Base-by-base conservation (phyloP, 2,329 filamentous ascomycete species). In the Aspergillus fumigatiaffinis region DNA sequence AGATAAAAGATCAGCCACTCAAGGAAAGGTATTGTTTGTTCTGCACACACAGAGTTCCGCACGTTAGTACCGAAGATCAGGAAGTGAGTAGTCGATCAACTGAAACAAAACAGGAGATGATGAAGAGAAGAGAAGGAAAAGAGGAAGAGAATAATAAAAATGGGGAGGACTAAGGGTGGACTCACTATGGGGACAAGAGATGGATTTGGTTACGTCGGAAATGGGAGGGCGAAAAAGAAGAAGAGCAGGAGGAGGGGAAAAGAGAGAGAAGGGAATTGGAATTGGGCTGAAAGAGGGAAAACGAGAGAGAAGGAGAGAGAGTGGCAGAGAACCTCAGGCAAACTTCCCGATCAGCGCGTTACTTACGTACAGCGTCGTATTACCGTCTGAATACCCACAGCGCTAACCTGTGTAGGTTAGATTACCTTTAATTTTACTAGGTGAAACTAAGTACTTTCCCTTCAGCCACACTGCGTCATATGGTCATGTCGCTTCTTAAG, bases 201-300 rank as follows among this genome's bases (percentile, higher is more conserved):
- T 21, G 44, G 23, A 47, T 26, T 47, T 61, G 58, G 65, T 63
- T 65, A 64, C 60, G 63, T 63, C 77, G 77, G 79, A 60, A 59
- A 62, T 46, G 61, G 62, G 58, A 61, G 59, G 61, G 58, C 63
- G 62, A 66, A 64, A 69, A 68, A 66, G 63, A 60, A 50, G 61
- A 65, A 65, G 58, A 64, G 60, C 53, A 60, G 64, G 58, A 62
- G 62, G 56, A 61, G 58, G 59, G 58, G 62, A 66, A 35, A 35
- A 35, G 12, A 63, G 59, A n/a, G n/a, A 62, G 60, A 62, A 51
- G 50, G 52, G 50, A 54, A 50, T 54, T 51, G 55, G 23, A 62
- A 56, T 60, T 61, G 59, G 61, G 59, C 56, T 56, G 61, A 56
- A 55, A 59, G 44, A 52, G 44, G 59, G 55, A 57, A 55, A 53